Percentiles rank a stretch among this genome's conserved stretches.
These are phyloP conservation scores for Pelargonium fulgidum DNA, from an alignment of 441 rosid species.

Conservation along the genomic window DNA sequence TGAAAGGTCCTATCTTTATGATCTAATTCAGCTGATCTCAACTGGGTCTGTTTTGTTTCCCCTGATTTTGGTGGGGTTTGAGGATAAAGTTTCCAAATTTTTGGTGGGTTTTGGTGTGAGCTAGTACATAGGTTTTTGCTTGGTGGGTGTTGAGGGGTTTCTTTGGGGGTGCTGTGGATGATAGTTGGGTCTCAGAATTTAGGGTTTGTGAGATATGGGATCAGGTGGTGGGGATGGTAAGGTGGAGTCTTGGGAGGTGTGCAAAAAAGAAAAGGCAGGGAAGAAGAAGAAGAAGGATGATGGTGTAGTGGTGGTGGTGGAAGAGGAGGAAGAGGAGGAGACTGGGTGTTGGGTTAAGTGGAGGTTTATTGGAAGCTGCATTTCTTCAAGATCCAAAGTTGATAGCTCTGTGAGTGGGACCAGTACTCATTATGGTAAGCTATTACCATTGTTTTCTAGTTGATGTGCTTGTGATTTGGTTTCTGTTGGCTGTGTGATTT, in stretches of 20 bases:
- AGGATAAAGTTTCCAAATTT: conserved; percentile 18
- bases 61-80: conserved; percentile 15
- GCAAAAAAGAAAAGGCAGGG: conserved; percentile 28
- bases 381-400: conserved; percentile 91
- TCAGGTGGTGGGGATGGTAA: conserved; percentile 18
- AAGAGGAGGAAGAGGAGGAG: conserved; percentile 28
- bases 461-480: background rate
- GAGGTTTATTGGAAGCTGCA: conserved; percentile 55
- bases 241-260: conserved; percentile 35
- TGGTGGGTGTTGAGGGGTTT: conserved; percentile 25
- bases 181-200: background rate
- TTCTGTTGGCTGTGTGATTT: background rate
- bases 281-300: conserved; percentile 21
- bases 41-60: conserved; percentile 21
- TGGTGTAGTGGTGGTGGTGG: background rate
- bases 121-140: conserved; percentile 3
- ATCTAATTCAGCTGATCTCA: conserved; percentile 31
- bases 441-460: too few relatives aligned
- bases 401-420: conserved; percentile 71
- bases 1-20: conserved; percentile 10
- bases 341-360: conserved; percentile 70
- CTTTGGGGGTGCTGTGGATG: conserved; percentile 24
- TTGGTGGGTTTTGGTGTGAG: conserved; percentile 21
- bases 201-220: conserved; percentile 15
- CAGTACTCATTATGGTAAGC: conserved; percentile 46